phyloP scores from a whole-genome alignment of 768 basidiomycete genomes.

The Rhodotorula kratochvilovae region DNA sequence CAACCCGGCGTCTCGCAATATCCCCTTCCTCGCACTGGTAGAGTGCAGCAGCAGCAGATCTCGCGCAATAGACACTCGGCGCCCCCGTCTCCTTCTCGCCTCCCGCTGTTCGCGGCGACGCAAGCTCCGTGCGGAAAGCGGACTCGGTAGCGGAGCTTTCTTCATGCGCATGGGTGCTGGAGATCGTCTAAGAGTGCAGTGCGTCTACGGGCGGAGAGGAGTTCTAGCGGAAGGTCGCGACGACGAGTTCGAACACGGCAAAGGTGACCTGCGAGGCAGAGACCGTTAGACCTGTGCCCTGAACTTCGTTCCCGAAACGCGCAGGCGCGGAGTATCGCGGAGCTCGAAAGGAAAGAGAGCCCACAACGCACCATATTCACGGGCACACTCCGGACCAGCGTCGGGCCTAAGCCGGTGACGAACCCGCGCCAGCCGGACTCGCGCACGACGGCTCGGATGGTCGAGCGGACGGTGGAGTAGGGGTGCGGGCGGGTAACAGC shows the following conservation, averaged over 20 bases:
- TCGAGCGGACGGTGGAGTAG: slow-evolving; percentile 13
- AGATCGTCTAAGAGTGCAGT: background rate
- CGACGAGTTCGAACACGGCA: slow-evolving; percentile 59
- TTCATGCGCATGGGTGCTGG: no score
- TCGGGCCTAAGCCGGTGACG: slow-evolving; percentile 71
- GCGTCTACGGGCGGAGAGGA: background rate
- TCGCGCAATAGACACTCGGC: background rate
- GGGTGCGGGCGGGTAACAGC: background rate
- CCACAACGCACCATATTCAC: slow-evolving; percentile 59
- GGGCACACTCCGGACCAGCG: slow-evolving; percentile 70
- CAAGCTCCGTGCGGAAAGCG: no score
- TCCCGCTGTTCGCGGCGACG: no score
- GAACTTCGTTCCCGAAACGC: no score
- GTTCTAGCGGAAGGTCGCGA: slow-evolving; percentile 25
- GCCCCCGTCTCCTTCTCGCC: background rate
- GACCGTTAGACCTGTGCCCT: no score
- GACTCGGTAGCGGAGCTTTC: no score
- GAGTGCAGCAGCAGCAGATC: background rate
- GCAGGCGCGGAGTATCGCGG: background rate
- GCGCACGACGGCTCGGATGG: slow-evolving; percentile 55
- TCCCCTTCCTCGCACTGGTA: no score
- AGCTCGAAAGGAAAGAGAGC: no score
- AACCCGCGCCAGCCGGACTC: slow-evolving; percentile 67
- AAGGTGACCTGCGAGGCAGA: slow-evolving; percentile 62
- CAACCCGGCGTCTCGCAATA: no score